phyloP scores from a whole-genome alignment of 2,329 filamentous ascomycete species.

The Sordariomycetes sp. region DNA sequence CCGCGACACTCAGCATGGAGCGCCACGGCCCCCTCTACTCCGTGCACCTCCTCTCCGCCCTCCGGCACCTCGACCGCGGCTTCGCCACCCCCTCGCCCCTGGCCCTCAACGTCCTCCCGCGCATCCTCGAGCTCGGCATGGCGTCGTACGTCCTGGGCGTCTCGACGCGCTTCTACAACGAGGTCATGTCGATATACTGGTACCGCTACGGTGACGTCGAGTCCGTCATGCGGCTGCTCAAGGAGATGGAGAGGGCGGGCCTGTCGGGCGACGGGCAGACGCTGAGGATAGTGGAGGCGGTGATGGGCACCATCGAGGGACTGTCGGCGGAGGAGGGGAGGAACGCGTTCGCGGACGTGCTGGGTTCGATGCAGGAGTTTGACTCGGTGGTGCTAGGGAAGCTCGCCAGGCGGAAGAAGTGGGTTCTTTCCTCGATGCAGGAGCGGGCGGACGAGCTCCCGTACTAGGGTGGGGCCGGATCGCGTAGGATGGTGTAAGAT shows the following conservation, averaged over 20 bases:
- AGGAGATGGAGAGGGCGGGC: slow-evolving; percentile 53
- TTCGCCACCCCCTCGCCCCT: slow-evolving; percentile 47
- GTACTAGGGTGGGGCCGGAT: background rate
- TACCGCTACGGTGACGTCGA: slow-evolving; percentile 41
- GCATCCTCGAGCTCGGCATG: slow-evolving; percentile 53
- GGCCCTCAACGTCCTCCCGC: slow-evolving; percentile 47
- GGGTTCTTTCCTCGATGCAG: background rate
- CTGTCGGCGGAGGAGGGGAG: background rate
- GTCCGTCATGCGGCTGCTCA: slow-evolving; percentile 40
- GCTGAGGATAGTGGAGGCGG: slow-evolving; percentile 19
- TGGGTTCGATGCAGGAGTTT: slow-evolving; percentile 3
- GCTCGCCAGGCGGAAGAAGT: background rate
- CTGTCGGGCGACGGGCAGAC: slow-evolving; percentile 41
- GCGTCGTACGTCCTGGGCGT: slow-evolving; percentile 60
- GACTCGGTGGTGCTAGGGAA: background rate
- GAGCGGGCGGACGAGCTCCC: slow-evolving; percentile 1
- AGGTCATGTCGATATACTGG: slow-evolving; percentile 50
- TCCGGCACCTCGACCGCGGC: slow-evolving; percentile 39
- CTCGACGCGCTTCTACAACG: slow-evolving; percentile 56
- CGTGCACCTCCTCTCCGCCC: slow-evolving; percentile 41
- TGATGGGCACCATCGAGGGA: slow-evolving; percentile 7
- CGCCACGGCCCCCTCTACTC: slow-evolving; percentile 54
- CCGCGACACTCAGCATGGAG: slow-evolving; percentile 28
- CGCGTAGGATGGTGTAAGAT: background rate
- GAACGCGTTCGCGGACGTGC: background rate